Evolutionary conservation across 768 basidiomycete species (phyloP).

Genomic region (Amanita exitialis): DNA sequence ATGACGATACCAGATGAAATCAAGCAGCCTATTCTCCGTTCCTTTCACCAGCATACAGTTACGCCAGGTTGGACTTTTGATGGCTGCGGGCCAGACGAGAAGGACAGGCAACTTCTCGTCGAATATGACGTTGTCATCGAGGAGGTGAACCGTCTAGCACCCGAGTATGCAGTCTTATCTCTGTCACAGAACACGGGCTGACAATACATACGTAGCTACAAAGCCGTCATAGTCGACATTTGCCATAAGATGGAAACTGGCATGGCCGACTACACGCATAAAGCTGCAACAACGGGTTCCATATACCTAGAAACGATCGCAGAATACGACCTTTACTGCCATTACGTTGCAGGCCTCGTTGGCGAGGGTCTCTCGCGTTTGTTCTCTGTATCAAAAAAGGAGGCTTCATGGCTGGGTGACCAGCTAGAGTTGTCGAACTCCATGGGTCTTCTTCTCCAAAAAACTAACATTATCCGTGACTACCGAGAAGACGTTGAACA

Average conservation of each 20-base stretch:
- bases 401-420: slow-evolving; percentile 57
- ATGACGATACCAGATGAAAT: slow-evolving; percentile 85
- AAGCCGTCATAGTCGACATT: slow-evolving; percentile 74
- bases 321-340: slow-evolving; percentile 96
- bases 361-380: slow-evolving; percentile 90
- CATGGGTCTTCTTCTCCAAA: slow-evolving; percentile 94
- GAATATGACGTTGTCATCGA: slow-evolving; percentile 76
- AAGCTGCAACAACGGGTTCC: slow-evolving; percentile 59
- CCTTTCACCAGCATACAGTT: slow-evolving; percentile 71
- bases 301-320: slow-evolving; percentile 65
- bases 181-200: slow-evolving; percentile 1
- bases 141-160: slow-evolving; percentile 63
- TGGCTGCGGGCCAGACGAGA: slow-evolving; percentile 77
- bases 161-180: slow-evolving; percentile 35
- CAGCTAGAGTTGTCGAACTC: slow-evolving; percentile 88
- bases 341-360: slow-evolving; percentile 96
- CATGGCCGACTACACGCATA: slow-evolving; percentile 94
- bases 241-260: slow-evolving; percentile 81
- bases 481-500: slow-evolving; percentile 86
- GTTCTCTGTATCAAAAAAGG: slow-evolving; percentile 80
- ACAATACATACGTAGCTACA: slow-evolving; percentile 37
- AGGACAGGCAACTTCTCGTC: slow-evolving; percentile 76
- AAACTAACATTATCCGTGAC: slow-evolving; percentile 97
- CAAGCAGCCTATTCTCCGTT: slow-evolving; percentile 79
- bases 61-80: slow-evolving; percentile 83